These are phyloP conservation scores for Penicillium verhagenii DNA, from an alignment of 495 filamentous ascomycete species.

Conservation along the genomic window DNA sequence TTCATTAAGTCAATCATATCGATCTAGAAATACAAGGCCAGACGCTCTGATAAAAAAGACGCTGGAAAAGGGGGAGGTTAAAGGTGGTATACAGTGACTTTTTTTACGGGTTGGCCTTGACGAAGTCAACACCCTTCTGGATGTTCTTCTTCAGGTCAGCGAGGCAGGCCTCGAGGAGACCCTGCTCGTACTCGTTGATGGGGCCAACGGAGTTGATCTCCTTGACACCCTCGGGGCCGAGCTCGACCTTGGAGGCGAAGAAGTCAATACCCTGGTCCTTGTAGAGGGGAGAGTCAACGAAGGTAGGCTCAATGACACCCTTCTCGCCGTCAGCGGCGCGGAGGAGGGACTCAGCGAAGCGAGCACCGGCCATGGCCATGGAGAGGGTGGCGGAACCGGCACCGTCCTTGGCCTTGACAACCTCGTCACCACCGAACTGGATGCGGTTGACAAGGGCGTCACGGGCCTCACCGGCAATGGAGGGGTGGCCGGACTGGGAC, in stretches of 20 bases:
- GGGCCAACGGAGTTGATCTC: constrained; percentile 84
- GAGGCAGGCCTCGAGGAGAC: constrained; percentile 80
- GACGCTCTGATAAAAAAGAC: constrained; percentile 1
- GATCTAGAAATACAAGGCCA: constrained; percentile 23
- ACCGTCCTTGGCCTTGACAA: constrained; percentile 98
- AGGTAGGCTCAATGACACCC: constrained; percentile 93
- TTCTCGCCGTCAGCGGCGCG: constrained; percentile 91
- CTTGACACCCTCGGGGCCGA: constrained; percentile 94
- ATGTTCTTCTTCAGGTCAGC: constrained; percentile 89
- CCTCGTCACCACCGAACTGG: constrained; percentile 99
- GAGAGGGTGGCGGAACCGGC: constrained; percentile 97
- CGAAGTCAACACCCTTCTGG: constrained; percentile 70
- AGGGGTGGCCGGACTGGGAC: constrained; percentile 85
- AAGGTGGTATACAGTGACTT: constrained; percentile 21
- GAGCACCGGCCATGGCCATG: constrained; percentile 98
- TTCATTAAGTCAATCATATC: constrained; percentile 20
- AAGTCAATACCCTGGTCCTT: constrained; percentile 95
- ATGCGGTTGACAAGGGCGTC: constrained; percentile 87
- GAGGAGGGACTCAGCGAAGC: constrained; percentile 93
- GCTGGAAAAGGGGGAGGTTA: not conserved
- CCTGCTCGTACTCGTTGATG: constrained; percentile 80
- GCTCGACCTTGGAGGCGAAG: constrained; percentile 91
- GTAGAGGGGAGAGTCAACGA: constrained; percentile 94
- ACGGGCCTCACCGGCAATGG: constrained; percentile 69
- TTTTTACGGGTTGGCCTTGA: constrained; percentile 68